Conservation (phyloP, 306 rosid genomes). For the Cucurbita maxima region DNA sequence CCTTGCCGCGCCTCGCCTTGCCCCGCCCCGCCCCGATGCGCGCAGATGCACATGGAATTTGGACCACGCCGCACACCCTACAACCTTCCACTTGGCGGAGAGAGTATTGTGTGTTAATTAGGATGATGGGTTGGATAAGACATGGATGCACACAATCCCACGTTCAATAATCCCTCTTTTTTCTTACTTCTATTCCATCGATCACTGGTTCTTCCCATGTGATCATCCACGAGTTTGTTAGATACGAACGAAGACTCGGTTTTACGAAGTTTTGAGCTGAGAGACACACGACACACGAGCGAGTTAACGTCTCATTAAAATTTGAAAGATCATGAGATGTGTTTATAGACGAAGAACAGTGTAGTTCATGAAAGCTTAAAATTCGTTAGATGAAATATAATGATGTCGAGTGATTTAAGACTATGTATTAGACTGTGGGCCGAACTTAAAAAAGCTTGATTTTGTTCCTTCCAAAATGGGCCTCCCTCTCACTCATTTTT, state of each 20-base stretch:
- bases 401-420: too few species aligned
- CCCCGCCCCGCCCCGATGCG: neutral
- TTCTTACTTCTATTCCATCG: neutral
- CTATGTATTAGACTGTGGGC: too few species aligned
- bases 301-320: neutral
- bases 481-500: neutral
- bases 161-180: neutral
- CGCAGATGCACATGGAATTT: neutral
- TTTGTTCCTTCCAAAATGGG: neutral
- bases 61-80: constrained; percentile 1
- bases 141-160: neutral
- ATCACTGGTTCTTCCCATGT: neutral
- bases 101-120: neutral
- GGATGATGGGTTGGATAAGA: neutral
- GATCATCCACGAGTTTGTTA: neutral
- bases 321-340: neutral
- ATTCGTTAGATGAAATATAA: neutral
- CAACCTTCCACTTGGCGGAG: neutral
- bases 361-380: neutral
- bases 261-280: neutral
- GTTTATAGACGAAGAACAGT: neutral
- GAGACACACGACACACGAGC: neutral
- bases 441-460: neutral
- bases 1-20: neutral
- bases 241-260: neutral